These are phyloP conservation scores for Picochlorum sp. DNA, from an alignment of 139 green algal genomes.

Conservation along the genomic window DNA sequence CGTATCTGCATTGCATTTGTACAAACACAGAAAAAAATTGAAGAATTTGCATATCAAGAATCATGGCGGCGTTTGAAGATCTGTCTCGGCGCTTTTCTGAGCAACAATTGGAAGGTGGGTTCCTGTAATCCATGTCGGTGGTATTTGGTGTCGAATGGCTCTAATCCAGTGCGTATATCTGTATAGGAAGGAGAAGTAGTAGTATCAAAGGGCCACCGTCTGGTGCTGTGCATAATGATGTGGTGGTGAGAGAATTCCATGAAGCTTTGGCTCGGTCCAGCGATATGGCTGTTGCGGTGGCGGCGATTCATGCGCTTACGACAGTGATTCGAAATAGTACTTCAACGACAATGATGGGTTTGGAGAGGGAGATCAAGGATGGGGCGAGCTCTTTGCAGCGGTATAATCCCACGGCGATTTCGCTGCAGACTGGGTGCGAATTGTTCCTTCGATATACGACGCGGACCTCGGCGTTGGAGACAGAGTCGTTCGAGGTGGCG, in stretches of 20 bases:
- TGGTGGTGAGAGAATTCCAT: constrained; percentile 66
- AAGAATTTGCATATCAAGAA: too few relatives aligned
- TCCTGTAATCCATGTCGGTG: too few relatives aligned
- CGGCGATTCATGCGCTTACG: constrained; percentile 75
- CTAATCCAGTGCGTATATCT: too few relatives aligned
- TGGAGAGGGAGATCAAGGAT: constrained; percentile 76
- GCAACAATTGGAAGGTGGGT: not conserved
- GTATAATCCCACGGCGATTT: constrained; percentile 83
- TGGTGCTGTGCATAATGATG: constrained; percentile 12
- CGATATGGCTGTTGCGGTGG: constrained; percentile 80
- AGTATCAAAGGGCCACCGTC: not conserved
- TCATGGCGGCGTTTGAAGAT: not conserved
- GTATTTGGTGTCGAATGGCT: too few relatives aligned
- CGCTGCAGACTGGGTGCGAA: constrained; percentile 82
- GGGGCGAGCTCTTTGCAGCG: constrained; percentile 58
- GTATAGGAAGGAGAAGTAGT: not conserved
- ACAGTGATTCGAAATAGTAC: constrained; percentile 62
- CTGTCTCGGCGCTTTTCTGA: not conserved
- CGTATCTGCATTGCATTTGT: too few relatives aligned
- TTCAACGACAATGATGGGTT: constrained; percentile 77
- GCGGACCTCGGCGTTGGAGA: constrained; percentile 71
- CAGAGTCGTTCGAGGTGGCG: constrained; percentile 55
- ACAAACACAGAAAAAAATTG: too few relatives aligned
- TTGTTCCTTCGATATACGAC: constrained; percentile 92
- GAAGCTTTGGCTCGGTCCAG: constrained; percentile 44